Evolutionary conservation across 2,329 filamentous ascomycete species (phyloP), one percentile per base, ranked within the genome.

Genomic region (Fonsecaea erecta): DNA sequence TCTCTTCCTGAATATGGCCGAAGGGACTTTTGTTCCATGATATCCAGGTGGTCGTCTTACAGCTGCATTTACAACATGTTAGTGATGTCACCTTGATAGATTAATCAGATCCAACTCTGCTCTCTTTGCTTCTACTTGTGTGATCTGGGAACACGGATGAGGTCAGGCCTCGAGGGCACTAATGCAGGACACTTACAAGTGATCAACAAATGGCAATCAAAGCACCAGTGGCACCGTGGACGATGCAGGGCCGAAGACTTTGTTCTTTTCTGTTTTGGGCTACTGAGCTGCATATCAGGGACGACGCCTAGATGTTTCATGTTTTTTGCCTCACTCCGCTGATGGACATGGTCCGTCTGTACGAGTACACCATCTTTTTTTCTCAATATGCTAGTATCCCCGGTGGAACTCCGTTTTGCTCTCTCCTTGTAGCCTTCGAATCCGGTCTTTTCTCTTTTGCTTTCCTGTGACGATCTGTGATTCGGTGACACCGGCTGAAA

Each of bases 241-340:
- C n/a, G n/a, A 26, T 52, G 61, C 55, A 60, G 48, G 55, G 48
- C 53, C 59, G 43, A 53, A 18, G 34, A 43, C 37, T 43, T 32
- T n/a, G 30, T 32, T 35, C 30, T 21, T 26, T 24, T 40, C 28
- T 32, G 24, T n/a, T 30, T 53, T n/a, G 52, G 52, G 28, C 26
- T 12, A 8, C 26, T 32, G 14, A 30, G 26, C 28, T 32, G 52
- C 52, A 53, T 53, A 21, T 5, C 16, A 26, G 52, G 32, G 26
- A 40, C 37, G 43, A 60, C 43, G 54, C 43, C 52, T 52, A 46
- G 35, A 43, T 59, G 61, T 64, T 67, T 67, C 65, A 67, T 24
- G 26, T 61, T n/a, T 52, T 56, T 46, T 57, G 30, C 43, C 28
- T 21, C 16, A 35, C 52, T 59, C 65, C 58, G 64, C 65, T 46